Percentiles rank a stretch among this genome's conserved stretches.
Evolutionary conservation across 1,284 basidiomycete genomes (phyloP).

Genomic region (Malassezia equina): DNA sequence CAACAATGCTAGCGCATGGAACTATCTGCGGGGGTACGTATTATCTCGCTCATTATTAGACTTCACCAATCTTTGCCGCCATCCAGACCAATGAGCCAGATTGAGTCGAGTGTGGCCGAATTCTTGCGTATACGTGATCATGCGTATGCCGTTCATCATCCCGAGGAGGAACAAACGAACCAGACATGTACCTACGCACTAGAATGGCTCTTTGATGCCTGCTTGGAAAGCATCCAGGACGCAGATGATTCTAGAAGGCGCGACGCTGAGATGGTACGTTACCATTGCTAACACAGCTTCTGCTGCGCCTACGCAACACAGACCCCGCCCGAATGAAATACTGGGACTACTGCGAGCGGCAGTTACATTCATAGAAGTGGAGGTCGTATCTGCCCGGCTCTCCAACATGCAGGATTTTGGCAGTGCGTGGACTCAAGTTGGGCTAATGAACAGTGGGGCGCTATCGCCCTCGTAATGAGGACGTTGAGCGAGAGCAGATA

Average conservation of each 20-base stretch:
- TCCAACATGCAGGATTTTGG: constrained; percentile 39
- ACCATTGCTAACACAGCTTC: constrained; percentile 1
- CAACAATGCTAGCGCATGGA: constrained; percentile 41
- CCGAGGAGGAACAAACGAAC: constrained; percentile 21
- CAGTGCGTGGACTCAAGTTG: constrained; percentile 10
- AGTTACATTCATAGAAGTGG: constrained; percentile 6
- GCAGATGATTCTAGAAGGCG: not conserved
- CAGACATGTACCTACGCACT: constrained; percentile 22
- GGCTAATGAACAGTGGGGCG: constrained; percentile 26
- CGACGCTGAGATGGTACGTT: not conserved
- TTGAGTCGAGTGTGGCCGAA: constrained; percentile 2
- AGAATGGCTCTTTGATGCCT: constrained; percentile 25
- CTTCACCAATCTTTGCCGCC: constrained; percentile 1
- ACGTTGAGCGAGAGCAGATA: constrained; percentile 22
- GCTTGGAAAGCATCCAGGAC: not conserved
- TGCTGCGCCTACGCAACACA: constrained; percentile 4
- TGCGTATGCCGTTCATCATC: constrained; percentile 18
- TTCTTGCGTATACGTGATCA: constrained; percentile 16
- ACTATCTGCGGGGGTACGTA: constrained; percentile 32
- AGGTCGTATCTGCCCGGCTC: not conserved
- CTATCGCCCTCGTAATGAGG: constrained; percentile 28
- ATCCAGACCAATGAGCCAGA: not conserved
- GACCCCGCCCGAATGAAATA: constrained; percentile 6
- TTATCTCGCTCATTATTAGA: not conserved
- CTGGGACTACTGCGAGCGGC: constrained; percentile 6